Evolutionary conservation across 495 filamentous ascomycete genomes (phyloP), one percentile per base, ranked within the genome.

Genomic region (Penicillium atrosanguineum): DNA sequence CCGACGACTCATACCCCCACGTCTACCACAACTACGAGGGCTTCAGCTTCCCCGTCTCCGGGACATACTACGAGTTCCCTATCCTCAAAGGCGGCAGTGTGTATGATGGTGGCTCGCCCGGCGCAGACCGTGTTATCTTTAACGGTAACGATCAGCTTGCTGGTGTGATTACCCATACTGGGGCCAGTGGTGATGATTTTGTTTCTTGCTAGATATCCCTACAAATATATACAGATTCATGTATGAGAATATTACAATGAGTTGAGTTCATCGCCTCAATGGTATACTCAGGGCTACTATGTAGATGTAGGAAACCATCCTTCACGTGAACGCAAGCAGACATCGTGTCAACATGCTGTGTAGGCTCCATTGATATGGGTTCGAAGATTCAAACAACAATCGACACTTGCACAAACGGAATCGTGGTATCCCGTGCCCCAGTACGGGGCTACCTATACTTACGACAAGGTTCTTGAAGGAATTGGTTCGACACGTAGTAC

Each of bases 51-150:
- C 72, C 78, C 31, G 78, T 81, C 7, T 55, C 64, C 1, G 78
- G 78, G n/a, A 83, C 85, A 0, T 90, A 83, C 71, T 85, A 87
- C 56, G 87, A 90, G 64, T 90, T 83, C 64, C 88, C 88, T 1
- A 84, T 91, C 50, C 54, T 87, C 61, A 73, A 59, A 46, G 75
- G 70, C 48, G 76, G 73, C 52, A 50, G 60, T 2, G 65, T 79
- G 2, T 91, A 88, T 58, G 73, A 59, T 36, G 85, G 87, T 47
- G 85, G 86, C 23, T 80, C 75, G 7, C 87, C 87, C 0, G 87
- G 88, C 1, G 67, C 87, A 9, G 87, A 90, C 64, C 78, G 87
- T n/a, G 82, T 91, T 42, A 69, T 91, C 43, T 85, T 90, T 66
- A 84, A 87, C 46, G 55, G 19, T 0, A 43, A 62, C 20, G 74